Percentiles rank a stretch among this genome's conserved stretches.
These are phyloP conservation scores for Phytophthora agathidicida DNA, from an alignment of 352 stramenopile genomes.

Conservation along the genomic window DNA sequence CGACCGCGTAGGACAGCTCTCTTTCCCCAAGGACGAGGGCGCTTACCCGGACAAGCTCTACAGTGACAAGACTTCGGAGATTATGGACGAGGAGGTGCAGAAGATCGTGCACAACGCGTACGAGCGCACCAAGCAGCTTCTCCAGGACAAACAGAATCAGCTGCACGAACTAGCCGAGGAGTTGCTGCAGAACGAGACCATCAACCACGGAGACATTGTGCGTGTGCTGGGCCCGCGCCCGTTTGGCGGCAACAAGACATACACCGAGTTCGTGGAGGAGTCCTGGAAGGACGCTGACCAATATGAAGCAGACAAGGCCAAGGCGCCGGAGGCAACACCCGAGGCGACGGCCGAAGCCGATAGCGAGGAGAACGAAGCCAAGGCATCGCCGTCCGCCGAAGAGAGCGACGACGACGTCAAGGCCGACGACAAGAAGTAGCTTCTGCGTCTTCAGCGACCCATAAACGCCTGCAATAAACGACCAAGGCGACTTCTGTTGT, in stretches of 20 bases:
- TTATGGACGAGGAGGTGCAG: constrained; percentile 99
- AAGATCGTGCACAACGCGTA: constrained; percentile 98
- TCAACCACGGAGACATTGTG: constrained; percentile 98
- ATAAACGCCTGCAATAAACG: constrained; percentile 38
- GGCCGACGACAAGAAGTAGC: constrained; percentile 34
- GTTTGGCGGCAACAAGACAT: constrained; percentile 94
- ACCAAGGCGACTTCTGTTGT: constrained; percentile 27
- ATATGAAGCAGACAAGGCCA: constrained; percentile 74
- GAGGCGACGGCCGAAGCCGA: constrained; percentile 23
- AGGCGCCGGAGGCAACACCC: constrained; percentile 23
- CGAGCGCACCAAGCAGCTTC: constrained; percentile 93
- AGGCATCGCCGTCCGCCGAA: constrained; percentile 11
- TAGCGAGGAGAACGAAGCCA: constrained; percentile 19
- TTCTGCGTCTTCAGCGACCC: constrained; percentile 14
- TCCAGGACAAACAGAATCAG: constrained; percentile 94
- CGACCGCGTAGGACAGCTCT: constrained; percentile 95
- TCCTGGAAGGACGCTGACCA: constrained; percentile 87
- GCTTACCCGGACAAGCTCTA: constrained; percentile 95
- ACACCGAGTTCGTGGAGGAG: constrained; percentile 96
- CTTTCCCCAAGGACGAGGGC: constrained; percentile 94
- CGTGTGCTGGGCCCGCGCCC: constrained; percentile 94
- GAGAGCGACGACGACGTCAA: constrained; percentile 10
- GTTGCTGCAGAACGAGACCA: constrained; percentile 98
- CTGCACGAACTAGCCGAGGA: constrained; percentile 95
- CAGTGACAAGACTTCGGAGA: constrained; percentile 96